These are phyloP conservation scores for Euphorbia celastroides DNA, from an alignment of 441 rosid species.

Conservation along the genomic window DNA sequence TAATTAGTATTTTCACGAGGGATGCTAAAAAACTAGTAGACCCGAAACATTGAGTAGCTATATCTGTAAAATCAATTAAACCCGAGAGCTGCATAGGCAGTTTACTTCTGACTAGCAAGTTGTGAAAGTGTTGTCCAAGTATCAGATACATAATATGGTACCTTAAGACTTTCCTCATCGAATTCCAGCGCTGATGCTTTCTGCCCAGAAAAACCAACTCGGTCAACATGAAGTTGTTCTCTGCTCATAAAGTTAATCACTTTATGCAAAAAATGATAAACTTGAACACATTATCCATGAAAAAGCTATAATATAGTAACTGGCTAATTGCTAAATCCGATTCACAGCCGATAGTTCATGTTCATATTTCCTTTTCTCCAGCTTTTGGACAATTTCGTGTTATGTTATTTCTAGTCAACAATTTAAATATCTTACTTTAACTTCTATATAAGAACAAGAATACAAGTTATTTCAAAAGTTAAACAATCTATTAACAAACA, in stretches of 20 bases:
- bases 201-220: constrained; percentile 33
- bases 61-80: neutral
- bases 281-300: neutral
- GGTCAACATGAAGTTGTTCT: neutral
- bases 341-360: neutral
- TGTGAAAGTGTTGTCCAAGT: neutral
- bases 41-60: neutral
- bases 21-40: constrained; percentile 4
- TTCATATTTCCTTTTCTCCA: neutral
- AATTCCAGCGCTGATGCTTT: constrained; percentile 74
- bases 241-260: neutral
- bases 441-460: neutral
- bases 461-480: neutral
- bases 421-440: too few species aligned
- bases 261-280: neutral
- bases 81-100: neutral
- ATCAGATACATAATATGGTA: constrained; percentile 24
- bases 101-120: neutral
- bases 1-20: constrained; percentile 6
- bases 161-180: constrained; percentile 76
- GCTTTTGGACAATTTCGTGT: too few species aligned
- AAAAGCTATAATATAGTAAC: neutral
- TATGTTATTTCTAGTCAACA: neutral
- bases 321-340: neutral
- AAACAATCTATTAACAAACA: neutral